phyloP scores from a whole-genome alignment of 192 early-diverging fungal genomes.

The Mortierella alpina region DNA sequence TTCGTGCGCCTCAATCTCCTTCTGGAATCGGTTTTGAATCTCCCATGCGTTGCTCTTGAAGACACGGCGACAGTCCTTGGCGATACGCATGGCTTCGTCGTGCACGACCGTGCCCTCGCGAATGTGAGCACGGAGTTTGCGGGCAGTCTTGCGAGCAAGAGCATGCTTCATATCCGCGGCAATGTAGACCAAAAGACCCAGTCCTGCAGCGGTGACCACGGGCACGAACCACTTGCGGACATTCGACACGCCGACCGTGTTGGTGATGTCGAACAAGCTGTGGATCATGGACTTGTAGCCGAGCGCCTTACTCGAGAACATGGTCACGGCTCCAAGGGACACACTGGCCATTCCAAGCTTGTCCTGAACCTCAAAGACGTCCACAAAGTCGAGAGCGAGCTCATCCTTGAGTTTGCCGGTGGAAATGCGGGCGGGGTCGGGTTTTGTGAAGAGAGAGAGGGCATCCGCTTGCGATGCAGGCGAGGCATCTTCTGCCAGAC shows the following conservation, averaged over 20 bases:
- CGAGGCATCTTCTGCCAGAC: constrained; percentile 47
- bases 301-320: constrained; percentile 44
- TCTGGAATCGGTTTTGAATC: constrained; percentile 75
- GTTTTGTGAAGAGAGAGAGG: constrained; percentile 29
- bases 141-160: constrained; percentile 76
- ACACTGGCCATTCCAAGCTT: constrained; percentile 50
- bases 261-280: constrained; percentile 59
- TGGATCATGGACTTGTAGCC: constrained; percentile 53
- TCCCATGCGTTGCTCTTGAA: constrained; percentile 78
- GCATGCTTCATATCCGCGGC: constrained; percentile 76
- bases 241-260: constrained; percentile 70
- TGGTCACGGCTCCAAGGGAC: constrained; percentile 52
- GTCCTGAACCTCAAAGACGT: constrained; percentile 52
- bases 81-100: constrained; percentile 71
- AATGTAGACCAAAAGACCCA: constrained; percentile 72
- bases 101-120: constrained; percentile 65
- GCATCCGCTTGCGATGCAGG: constrained; percentile 30
- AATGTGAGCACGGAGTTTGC: constrained; percentile 63
- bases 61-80: constrained; percentile 70
- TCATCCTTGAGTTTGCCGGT: constrained; percentile 60
- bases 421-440: constrained; percentile 46
- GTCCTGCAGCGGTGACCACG: constrained; percentile 64
- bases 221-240: constrained; percentile 72
- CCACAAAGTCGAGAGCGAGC: constrained; percentile 48
- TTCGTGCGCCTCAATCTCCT: constrained; percentile 79